Percentiles rank a stretch among this genome's conserved stretches.
These are phyloP conservation scores for Ceriops decandra DNA, from an alignment of 345 rosid genomes.

Conservation along the genomic window DNA sequence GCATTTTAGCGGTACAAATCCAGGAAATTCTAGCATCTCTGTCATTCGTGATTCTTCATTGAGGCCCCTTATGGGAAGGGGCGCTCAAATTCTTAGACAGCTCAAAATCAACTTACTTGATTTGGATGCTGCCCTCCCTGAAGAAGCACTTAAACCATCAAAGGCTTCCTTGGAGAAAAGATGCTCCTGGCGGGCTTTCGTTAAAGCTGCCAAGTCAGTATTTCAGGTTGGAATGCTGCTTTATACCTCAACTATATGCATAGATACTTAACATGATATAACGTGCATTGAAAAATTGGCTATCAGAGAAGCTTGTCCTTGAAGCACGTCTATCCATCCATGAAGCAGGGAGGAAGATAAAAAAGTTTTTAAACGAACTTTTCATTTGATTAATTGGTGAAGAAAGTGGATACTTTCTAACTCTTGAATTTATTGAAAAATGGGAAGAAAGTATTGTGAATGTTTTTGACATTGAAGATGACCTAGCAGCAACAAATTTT, in stretches of 20 bases:
- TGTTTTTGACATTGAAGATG: too few species aligned
- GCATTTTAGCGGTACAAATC: conserved; percentile 9
- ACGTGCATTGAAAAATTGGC: too few species aligned
- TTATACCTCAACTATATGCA: background rate
- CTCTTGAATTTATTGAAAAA: too few species aligned
- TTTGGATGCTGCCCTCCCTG: conserved; percentile 38
- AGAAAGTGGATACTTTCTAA: too few species aligned
- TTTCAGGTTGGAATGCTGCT: conserved; percentile 25
- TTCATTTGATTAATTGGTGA: too few species aligned
- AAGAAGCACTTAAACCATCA: conserved; percentile 32
- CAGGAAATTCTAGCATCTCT: conserved; percentile 10
- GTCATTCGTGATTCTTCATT: conserved; percentile 16
- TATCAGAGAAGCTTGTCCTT: too few species aligned
- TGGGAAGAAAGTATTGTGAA: too few species aligned
- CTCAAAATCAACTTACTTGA: conserved; percentile 40
- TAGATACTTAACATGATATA: too few species aligned
- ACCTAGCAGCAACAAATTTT: too few species aligned
- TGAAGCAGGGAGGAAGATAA: too few species aligned
- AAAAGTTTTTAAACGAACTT: too few species aligned
- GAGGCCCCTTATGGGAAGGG: conserved; percentile 24
- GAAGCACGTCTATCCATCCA: too few species aligned
- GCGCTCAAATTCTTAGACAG: conserved; percentile 29
- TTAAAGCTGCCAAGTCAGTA: conserved; percentile 35
- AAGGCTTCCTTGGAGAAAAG: conserved; percentile 20
- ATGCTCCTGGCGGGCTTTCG: conserved; percentile 35